Conservation (phyloP, 192 early-diverging fungal species). For the Umbelopsis isabellina region DNA sequence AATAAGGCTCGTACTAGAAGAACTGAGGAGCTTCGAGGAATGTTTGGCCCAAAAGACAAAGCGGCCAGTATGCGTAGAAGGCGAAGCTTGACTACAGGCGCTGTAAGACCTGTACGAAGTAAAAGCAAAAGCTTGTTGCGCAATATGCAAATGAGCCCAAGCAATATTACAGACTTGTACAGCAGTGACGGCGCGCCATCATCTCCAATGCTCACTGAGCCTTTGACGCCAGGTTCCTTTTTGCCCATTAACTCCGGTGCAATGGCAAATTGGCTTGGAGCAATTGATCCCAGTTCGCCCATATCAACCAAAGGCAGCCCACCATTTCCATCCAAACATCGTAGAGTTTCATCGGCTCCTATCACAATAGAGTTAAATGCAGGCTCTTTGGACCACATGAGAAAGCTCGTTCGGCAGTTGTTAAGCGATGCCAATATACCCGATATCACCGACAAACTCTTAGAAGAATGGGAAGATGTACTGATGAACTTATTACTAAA, state of each 20-base stretch:
- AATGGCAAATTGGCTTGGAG: constrained; percentile 7
- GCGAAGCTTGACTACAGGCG: constrained; percentile 47
- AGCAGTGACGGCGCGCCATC: constrained; percentile 1
- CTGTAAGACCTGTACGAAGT: constrained; percentile 35
- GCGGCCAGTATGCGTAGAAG: constrained; percentile 43
- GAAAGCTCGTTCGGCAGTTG: constrained; percentile 69
- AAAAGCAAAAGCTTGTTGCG: constrained; percentile 32
- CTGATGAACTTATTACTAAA: constrained; percentile 72
- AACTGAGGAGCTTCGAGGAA: constrained; percentile 54
- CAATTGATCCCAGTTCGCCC: neutral
- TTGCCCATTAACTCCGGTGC: neutral
- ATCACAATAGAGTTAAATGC: constrained; percentile 60
- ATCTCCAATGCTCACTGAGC: neutral
- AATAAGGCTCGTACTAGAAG: constrained; percentile 38
- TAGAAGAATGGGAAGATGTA: constrained; percentile 68
- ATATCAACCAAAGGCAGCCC: constrained; percentile 24
- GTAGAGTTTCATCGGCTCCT: constrained; percentile 34
- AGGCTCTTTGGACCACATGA: constrained; percentile 70
- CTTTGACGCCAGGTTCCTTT: neutral
- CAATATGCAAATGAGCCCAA: constrained; percentile 21
- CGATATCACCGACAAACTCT: constrained; percentile 22
- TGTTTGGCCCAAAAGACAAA: constrained; percentile 52
- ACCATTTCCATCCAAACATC: constrained; percentile 37
- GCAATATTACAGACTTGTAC: constrained; percentile 7
- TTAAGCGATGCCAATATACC: constrained; percentile 66